phyloP scores from a whole-genome alignment of 139 green algal species.

The Volvox africanus region DNA sequence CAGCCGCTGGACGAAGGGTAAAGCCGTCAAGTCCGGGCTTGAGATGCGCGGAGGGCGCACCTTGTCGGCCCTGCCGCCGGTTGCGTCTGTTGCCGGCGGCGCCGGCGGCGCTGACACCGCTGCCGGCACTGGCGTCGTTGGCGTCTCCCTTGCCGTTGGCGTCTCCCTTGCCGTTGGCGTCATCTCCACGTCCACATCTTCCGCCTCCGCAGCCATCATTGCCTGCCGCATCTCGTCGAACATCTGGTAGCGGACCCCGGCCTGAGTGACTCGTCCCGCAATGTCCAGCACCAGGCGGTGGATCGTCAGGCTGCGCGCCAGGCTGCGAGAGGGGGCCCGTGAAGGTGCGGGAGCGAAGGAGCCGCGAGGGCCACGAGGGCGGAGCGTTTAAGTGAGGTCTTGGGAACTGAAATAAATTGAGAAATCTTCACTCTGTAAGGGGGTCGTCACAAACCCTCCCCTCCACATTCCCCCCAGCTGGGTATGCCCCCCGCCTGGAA shows the following conservation, averaged over 20 bases:
- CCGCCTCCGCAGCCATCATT: slow-evolving; percentile 5
- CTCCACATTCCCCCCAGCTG: too few relatives aligned
- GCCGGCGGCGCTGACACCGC: background rate
- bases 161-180: background rate
- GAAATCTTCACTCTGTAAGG: too few relatives aligned
- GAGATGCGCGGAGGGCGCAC: background rate
- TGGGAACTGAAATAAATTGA: too few relatives aligned
- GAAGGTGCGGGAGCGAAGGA: background rate
- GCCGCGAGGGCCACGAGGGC: background rate
- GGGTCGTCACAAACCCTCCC: too few relatives aligned
- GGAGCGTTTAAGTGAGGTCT: too few relatives aligned
- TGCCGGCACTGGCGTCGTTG: background rate
- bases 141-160: background rate
- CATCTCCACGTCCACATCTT: background rate
- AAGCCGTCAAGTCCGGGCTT: slow-evolving; percentile 14
- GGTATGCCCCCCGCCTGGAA: too few relatives aligned
- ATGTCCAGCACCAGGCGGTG: slow-evolving; percentile 31
- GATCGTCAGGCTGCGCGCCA: slow-evolving; percentile 34
- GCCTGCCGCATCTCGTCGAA: slow-evolving; percentile 28
- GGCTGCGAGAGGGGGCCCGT: background rate
- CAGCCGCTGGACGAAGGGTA: slow-evolving; percentile 37
- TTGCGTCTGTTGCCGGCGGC: background rate
- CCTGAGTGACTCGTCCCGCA: background rate
- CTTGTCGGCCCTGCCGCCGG: background rate
- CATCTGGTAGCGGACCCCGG: slow-evolving; percentile 40